Evolutionary conservation across 306 rosid species (phyloP).

Genomic region (Prunus padus): DNA sequence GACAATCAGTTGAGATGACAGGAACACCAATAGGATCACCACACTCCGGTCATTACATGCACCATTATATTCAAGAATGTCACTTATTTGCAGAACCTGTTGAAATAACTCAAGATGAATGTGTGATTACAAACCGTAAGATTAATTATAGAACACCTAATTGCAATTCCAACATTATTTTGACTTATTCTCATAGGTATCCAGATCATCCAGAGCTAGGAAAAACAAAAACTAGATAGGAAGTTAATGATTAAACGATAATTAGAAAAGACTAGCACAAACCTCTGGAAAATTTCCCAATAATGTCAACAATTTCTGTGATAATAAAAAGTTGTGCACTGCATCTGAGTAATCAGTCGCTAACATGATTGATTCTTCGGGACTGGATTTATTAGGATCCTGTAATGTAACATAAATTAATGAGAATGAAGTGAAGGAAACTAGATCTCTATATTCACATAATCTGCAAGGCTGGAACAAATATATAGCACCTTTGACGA

Average conservation of each 20-base stretch:
- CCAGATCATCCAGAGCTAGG: neutral
- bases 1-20: slow-evolving; percentile 77
- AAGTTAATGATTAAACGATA: neutral
- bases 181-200: neutral
- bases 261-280: slow-evolving; percentile 15
- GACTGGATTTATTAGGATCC: slow-evolving; percentile 47
- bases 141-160: neutral
- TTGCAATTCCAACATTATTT: neutral
- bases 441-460: slow-evolving; percentile 11
- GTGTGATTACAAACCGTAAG: neutral
- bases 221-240: neutral
- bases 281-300: slow-evolving; percentile 98
- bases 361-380: slow-evolving; percentile 67
- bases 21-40: slow-evolving; percentile 83
- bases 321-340: slow-evolving; percentile 75
- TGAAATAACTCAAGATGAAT: neutral
- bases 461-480: slow-evolving; percentile 11
- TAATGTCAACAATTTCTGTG: slow-evolving; percentile 66
- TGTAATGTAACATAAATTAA: slow-evolving; percentile 36
- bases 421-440: slow-evolving; percentile 13
- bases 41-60: slow-evolving; percentile 77
- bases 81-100: slow-evolving; percentile 91
- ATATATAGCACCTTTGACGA: slow-evolving; percentile 57
- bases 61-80: slow-evolving; percentile 72
- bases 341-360: slow-evolving; percentile 70